A percentile compares a stretch with the other conserved stretches of the same genome.
phyloP scores from a whole-genome alignment of 2,329 filamentous ascomycete genomes.

The Fusarium protoensiforme region DNA sequence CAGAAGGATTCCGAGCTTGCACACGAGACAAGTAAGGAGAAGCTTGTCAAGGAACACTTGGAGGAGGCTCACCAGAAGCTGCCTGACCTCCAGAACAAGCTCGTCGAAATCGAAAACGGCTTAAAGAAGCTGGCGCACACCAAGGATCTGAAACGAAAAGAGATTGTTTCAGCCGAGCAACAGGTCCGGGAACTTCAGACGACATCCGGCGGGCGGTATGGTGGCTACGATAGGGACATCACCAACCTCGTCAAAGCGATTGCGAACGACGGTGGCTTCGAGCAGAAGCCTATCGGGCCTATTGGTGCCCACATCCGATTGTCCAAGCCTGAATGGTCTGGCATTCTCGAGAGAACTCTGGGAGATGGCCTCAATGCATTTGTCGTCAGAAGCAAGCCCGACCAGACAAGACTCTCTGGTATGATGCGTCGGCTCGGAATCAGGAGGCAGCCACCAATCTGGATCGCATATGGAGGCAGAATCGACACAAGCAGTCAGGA shows the following conservation, averaged over 20 bases:
- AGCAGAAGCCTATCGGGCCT: conserved; percentile 81
- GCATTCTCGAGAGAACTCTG: conserved; percentile 81
- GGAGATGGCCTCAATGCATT: conserved; percentile 80
- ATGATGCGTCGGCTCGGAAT: conserved; percentile 75
- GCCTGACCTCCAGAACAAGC: conserved; percentile 48
- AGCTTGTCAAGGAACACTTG: conserved; percentile 41
- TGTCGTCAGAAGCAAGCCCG: conserved; percentile 80
- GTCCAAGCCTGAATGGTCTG: conserved; percentile 83
- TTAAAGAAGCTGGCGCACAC: conserved; percentile 45
- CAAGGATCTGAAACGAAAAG: conserved; percentile 60
- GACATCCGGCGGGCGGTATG: conserved; percentile 67
- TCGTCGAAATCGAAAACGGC: conserved; percentile 46
- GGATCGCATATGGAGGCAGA: conserved; percentile 50
- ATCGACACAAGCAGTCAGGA: conserved; percentile 65
- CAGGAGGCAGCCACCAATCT: conserved; percentile 50
- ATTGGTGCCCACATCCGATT: conserved; percentile 83
- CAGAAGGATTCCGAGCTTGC: conserved; percentile 68
- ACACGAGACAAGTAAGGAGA: conserved; percentile 43
- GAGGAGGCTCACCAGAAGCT: conserved; percentile 43
- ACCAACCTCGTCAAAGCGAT: conserved; percentile 75
- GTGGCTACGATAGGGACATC: conserved; percentile 73
- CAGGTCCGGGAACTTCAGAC: conserved; percentile 62
- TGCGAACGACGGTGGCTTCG: conserved; percentile 74
- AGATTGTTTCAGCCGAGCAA: conserved; percentile 63
- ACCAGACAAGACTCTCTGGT: conserved; percentile 74